Conservation (phyloP, 108 stramenopile species). For the Pseudonitzschia multiseries region DNA sequence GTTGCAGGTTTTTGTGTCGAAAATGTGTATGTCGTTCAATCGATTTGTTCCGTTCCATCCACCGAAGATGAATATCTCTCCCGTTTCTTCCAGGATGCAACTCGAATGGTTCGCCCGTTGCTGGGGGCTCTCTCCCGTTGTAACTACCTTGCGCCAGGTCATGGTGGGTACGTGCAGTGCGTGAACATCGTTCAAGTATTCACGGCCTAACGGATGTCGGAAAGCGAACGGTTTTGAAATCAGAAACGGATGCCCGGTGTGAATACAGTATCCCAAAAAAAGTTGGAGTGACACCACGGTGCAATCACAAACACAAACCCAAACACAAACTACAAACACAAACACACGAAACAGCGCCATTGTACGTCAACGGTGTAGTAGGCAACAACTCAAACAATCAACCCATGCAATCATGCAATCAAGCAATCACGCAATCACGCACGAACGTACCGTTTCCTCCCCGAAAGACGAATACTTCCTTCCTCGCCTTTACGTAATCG, state of each 20-base stretch:
- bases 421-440: no score
- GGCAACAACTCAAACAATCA: no score
- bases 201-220: slow-evolving; percentile 44
- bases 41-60: slow-evolving; percentile 90
- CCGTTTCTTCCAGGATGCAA: slow-evolving; percentile 70
- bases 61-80: slow-evolving; percentile 92
- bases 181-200: slow-evolving; percentile 88
- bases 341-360: no score
- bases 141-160: slow-evolving; percentile 76
- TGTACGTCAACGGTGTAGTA: no score
- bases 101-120: slow-evolving; percentile 91
- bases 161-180: slow-evolving; percentile 78
- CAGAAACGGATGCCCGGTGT: not conserved
- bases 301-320: not conserved
- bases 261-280: no score
- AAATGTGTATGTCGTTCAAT: slow-evolving; percentile 90
- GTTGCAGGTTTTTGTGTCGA: slow-evolving; percentile 72
- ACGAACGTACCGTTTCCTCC: slow-evolving; percentile 67
- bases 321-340: not conserved
- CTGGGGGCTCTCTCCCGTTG: slow-evolving; percentile 72
- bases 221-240: not conserved
- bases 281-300: no score
- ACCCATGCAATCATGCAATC: no score
- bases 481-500: slow-evolving; percentile 66
- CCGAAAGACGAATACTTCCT: slow-evolving; percentile 88